Conservation (phyloP, 495 filamentous ascomycete species). For the Penicillium riverlandense region DNA sequence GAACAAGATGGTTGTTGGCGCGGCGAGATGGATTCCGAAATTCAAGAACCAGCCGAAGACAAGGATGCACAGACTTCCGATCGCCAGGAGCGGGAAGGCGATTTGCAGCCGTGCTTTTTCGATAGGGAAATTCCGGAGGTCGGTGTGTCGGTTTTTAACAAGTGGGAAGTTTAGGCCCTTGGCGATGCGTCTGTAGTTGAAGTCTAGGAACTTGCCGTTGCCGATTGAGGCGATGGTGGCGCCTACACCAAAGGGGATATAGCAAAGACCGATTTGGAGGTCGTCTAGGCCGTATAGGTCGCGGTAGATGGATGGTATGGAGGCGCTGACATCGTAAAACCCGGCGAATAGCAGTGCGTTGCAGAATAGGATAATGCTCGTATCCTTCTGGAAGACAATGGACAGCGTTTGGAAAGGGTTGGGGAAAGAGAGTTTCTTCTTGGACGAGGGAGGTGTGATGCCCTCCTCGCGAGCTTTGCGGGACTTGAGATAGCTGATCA, state of each 20-base stretch:
- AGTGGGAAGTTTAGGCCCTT: slow-evolving; percentile 34
- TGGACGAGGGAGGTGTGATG: slow-evolving; percentile 2
- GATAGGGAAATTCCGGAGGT: slow-evolving; percentile 53
- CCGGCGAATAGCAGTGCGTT: slow-evolving; percentile 41
- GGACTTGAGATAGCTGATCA: slow-evolving; percentile 23
- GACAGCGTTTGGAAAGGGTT: slow-evolving; percentile 63
- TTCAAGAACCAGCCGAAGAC: slow-evolving; percentile 34
- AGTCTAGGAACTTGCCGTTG: slow-evolving; percentile 70
- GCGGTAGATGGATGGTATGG: slow-evolving; percentile 35
- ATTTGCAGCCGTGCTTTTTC: slow-evolving; percentile 55
- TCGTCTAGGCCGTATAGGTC: slow-evolving; percentile 40
- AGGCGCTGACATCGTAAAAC: slow-evolving; percentile 30
- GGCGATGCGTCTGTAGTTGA: slow-evolving; percentile 38
- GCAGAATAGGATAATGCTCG: slow-evolving; percentile 33
- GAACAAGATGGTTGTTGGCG: slow-evolving; percentile 50
- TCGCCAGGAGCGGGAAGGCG: slow-evolving; percentile 31
- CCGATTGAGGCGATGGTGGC: slow-evolving; percentile 79
- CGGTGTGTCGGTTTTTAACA: slow-evolving; percentile 42
- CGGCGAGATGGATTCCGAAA: slow-evolving; percentile 31
- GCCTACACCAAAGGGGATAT: slow-evolving; percentile 38
- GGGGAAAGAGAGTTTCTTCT: slow-evolving; percentile 52
- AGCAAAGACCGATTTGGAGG: slow-evolving; percentile 43
- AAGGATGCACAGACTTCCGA: slow-evolving; percentile 28
- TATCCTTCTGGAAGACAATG: slow-evolving; percentile 53
- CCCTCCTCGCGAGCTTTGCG: slow-evolving; percentile 15